Conservation (phyloP, 306 rosid species). For the Adenanthera pavonina region DNA sequence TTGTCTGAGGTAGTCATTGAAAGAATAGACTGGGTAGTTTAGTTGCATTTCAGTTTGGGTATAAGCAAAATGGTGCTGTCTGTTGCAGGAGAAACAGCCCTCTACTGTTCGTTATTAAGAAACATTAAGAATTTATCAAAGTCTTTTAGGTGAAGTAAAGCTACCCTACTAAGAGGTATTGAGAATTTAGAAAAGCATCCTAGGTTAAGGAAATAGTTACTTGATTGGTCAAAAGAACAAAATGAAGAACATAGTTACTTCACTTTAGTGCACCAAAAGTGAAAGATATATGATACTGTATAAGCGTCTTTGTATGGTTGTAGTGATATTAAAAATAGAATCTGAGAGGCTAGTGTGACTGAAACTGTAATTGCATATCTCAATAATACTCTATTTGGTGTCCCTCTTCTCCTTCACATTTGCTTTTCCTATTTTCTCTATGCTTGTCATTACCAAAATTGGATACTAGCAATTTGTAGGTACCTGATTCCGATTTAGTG, state of each 20-base stretch:
- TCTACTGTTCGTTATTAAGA: neutral
- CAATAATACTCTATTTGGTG: neutral
- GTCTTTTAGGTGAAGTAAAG: neutral
- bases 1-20: neutral
- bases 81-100: constrained; percentile 12
- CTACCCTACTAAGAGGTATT: neutral
- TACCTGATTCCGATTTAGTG: neutral
- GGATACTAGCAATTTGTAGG: neutral
- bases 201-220: neutral
- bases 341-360: neutral
- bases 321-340: neutral
- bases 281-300: neutral
- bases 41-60: constrained; percentile 30
- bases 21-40: neutral
- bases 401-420: neutral
- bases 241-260: neutral
- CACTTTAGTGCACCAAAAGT: neutral
- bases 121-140: neutral
- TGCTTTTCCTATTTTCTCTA: neutral
- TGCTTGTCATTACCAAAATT: neutral
- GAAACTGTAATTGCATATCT: neutral
- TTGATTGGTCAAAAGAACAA: neutral
- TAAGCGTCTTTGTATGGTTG: neutral
- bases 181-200: neutral
- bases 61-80: constrained; percentile 7